Evolutionary conservation across 2,329 filamentous ascomycete genomes (phyloP), one percentile per base, ranked within the genome.

Genomic region (Zasmidium citrigriseum): DNA sequence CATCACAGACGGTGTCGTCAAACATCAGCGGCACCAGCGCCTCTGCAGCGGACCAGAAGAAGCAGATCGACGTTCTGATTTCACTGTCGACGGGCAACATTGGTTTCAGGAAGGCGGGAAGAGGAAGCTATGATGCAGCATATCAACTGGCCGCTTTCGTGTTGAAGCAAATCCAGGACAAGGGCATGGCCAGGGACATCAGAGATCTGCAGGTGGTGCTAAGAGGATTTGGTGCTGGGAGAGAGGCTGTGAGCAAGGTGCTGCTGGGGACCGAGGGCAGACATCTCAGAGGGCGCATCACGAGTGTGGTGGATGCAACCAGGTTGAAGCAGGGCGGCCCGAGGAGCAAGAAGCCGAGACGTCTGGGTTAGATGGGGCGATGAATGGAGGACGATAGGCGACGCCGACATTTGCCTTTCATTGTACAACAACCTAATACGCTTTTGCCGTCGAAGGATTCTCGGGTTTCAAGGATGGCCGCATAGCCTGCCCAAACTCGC

Each of bases 241-340:
- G 96, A 67, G 93, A 98, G 69, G 95, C 95, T 1, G 89, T 92
- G 54, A 87, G 87, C 55, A 99, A 98, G 82, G 90, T 93, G 4
- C 78, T 99, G 58, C 78, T 99, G 75, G 93, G 93, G 34, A 87
- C 82, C 21, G 93, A 99, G 75, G 95, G 95, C 57, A 87, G 85
- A 71, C 75, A 86, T 68, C 77, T 98, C 65, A 85, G 91, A 66
- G 80, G 83, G 27, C 86, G 89, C 78, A 89, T 99, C 65, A 80
- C 86, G 45, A 87, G 87, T 67, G 89, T 99, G 61, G 87, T 90
- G 27, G 95, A 99, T 78, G 83, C 86, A 44, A 98, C 93, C 55
- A 89, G 89, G 70, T 77, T 98, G 76, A 99, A 99, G 82, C 96
- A 98, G 81, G 95, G 93, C 77, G 96, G 95, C 72, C 91, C 90